Percentiles rank a stretch among this genome's conserved stretches.
Conservation (phyloP, 2,329 filamentous ascomycete species). For the Fusarium bactridioides region DNA sequence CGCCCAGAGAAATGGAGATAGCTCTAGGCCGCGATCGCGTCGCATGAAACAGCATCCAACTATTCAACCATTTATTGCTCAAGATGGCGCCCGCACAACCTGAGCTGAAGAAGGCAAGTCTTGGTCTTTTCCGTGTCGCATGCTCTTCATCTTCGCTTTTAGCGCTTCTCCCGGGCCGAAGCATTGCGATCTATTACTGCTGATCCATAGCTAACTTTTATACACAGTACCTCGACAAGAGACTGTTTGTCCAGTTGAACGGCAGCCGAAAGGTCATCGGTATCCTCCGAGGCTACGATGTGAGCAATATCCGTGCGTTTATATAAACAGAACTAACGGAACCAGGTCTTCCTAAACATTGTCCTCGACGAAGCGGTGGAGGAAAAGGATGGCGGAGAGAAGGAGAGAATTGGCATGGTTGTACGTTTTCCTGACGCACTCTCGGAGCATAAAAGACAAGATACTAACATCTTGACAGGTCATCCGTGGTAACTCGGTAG, state of each 20-base stretch:
- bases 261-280: slow-evolving; percentile 97
- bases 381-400: slow-evolving; percentile 91
- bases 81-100: slow-evolving; percentile 98
- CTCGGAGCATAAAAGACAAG: background rate
- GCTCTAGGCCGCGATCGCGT: slow-evolving; percentile 42
- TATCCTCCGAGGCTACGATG: slow-evolving; percentile 94
- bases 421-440: slow-evolving; percentile 59
- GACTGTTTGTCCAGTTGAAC: slow-evolving; percentile 96
- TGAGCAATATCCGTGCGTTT: slow-evolving; percentile 53
- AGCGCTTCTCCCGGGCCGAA: background rate
- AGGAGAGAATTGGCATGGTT: slow-evolving; percentile 90
- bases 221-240: slow-evolving; percentile 95
- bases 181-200: background rate
- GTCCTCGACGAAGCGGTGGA: slow-evolving; percentile 97
- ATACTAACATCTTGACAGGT: slow-evolving; percentile 63
- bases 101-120: slow-evolving; percentile 91
- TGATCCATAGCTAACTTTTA: slow-evolving; percentile 38
- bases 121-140: background rate
- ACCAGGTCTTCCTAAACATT: slow-evolving; percentile 95
- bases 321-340: slow-evolving; percentile 7
- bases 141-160: too few species aligned
- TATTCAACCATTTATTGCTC: slow-evolving; percentile 44
- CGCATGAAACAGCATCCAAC: slow-evolving; percentile 39
- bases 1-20: slow-evolving; percentile 28
- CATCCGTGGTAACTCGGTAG: slow-evolving; percentile 96